Evolutionary conservation across 1,139 yeast species (phyloP).

Genomic region (Pichia sp.): DNA sequence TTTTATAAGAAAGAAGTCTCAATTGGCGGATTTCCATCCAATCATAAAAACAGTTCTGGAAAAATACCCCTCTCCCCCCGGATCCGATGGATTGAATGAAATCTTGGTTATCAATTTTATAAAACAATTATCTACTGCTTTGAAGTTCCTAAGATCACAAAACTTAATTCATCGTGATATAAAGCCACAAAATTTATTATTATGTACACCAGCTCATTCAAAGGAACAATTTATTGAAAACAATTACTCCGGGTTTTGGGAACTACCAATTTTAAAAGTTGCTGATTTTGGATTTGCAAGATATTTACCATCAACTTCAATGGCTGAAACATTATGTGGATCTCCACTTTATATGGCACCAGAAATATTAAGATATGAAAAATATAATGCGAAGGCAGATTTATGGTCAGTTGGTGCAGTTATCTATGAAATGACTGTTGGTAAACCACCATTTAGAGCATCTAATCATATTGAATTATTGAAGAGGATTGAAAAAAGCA

Average conservation of each 20-base stretch:
- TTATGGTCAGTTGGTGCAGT: conserved; percentile 98
- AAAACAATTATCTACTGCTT: conserved; percentile 79
- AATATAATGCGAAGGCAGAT: conserved; percentile 95
- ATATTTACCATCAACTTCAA: conserved; percentile 80
- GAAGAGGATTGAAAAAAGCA: conserved; percentile 74
- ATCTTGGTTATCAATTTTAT: conserved; percentile 75
- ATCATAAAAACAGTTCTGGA: conserved; percentile 68
- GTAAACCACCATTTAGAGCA: conserved; percentile 93
- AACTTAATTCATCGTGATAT: conserved; percentile 87
- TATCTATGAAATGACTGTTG: conserved; percentile 87
- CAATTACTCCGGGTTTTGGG: conserved; percentile 74
- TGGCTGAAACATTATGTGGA: conserved; percentile 97
- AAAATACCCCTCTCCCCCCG: conserved; percentile 74
- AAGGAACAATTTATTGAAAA: conserved; percentile 48
- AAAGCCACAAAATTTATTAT: conserved; percentile 86
- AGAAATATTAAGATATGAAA: conserved; percentile 87
- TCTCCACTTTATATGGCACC: conserved; percentile 99
- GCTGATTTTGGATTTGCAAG: conserved; percentile 99
- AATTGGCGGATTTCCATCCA: conserved; percentile 70
- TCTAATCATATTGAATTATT: conserved; percentile 84
- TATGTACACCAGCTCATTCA: conserved; percentile 69
- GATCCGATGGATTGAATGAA: conserved; percentile 73
- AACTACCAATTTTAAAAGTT: conserved; percentile 80
- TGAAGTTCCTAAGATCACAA: conserved; percentile 70
- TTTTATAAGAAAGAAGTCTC: conserved; percentile 71